A percentile compares a stretch with the other conserved stretches of the same genome.
These are phyloP conservation scores for Aschersonia sp. DNA, from an alignment of 2,329 filamentous ascomycete genomes.

Conservation along the genomic window DNA sequence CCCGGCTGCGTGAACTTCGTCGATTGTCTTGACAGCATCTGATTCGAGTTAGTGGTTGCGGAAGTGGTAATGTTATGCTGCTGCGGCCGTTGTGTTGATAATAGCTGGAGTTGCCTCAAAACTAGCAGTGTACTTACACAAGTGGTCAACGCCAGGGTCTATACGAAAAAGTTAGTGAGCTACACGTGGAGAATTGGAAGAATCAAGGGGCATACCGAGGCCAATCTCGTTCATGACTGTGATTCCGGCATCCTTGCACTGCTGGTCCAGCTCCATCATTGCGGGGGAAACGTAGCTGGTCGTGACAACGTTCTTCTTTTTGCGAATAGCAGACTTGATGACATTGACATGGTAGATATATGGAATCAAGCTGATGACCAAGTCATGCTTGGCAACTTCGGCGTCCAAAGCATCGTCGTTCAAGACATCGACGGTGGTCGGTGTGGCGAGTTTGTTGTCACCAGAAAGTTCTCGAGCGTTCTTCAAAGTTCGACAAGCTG, in stretches of 20 bases:
- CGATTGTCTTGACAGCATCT: slow-evolving; percentile 77
- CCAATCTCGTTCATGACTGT: slow-evolving; percentile 98
- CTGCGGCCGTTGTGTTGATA: too few species aligned
- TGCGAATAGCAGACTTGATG: slow-evolving; percentile 83
- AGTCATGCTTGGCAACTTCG: slow-evolving; percentile 63
- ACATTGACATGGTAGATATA: slow-evolving; percentile 82
- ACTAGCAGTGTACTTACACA: slow-evolving; percentile 16
- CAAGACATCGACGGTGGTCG: slow-evolving; percentile 75
- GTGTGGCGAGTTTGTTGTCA: slow-evolving; percentile 56
- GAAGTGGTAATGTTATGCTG: too few species aligned
- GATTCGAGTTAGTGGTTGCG: slow-evolving; percentile 14
- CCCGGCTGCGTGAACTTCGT: slow-evolving; percentile 71
- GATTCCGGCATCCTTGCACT: slow-evolving; percentile 80
- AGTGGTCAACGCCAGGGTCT: slow-evolving; percentile 59
- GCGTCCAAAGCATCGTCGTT: slow-evolving; percentile 64
- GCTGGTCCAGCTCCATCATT: slow-evolving; percentile 76
- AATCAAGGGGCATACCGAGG: slow-evolving; percentile 20
- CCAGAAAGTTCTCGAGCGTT: slow-evolving; percentile 60
- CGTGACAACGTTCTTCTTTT: slow-evolving; percentile 93
- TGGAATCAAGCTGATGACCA: slow-evolving; percentile 73
- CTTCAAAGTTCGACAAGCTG: slow-evolving; percentile 70
- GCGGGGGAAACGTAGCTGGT: slow-evolving; percentile 86
- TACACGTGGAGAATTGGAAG: not conserved
- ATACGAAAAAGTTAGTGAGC: slow-evolving; percentile 9
- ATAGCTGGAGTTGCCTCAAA: not conserved